A percentile compares a stretch with the other conserved stretches of the same genome.
Conservation (phyloP, 2,329 filamentous ascomycete species). For the Trichophyton mentagrophytes region DNA sequence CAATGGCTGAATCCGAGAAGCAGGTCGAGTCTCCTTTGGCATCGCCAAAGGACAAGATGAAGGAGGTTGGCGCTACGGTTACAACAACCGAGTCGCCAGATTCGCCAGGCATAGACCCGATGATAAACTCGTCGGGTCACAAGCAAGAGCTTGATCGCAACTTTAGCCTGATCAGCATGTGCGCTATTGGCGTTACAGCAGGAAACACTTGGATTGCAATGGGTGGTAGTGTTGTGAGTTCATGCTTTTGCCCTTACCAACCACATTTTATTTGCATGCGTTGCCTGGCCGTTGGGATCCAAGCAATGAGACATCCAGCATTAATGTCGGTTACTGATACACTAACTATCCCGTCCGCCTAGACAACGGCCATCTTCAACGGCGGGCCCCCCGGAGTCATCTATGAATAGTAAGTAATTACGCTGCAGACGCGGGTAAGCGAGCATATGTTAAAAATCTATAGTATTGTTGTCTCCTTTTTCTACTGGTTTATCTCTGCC, state of each 20-base stretch:
- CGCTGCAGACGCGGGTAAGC: slow-evolving; percentile 12
- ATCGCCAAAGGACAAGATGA: neutral
- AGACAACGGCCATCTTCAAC: slow-evolving; percentile 44
- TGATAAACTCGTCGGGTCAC: slow-evolving; percentile 51
- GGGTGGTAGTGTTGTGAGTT: slow-evolving; percentile 47
- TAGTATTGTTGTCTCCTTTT: slow-evolving; percentile 34
- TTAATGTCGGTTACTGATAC: slow-evolving; percentile 2
- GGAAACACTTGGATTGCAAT: slow-evolving; percentile 55
- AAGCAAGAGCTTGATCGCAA: slow-evolving; percentile 51
- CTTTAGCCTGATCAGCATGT: slow-evolving; percentile 48
- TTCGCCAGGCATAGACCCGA: neutral
- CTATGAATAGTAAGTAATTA: slow-evolving; percentile 42
- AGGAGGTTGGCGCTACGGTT: neutral
- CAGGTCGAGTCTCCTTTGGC: neutral
- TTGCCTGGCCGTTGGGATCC: neutral
- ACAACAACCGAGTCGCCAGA: neutral
- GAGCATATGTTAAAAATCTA: neutral
- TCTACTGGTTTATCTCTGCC: slow-evolving; percentile 47
- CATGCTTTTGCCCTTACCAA: slow-evolving; percentile 26
- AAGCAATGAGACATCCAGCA: neutral
- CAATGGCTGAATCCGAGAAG: neutral
- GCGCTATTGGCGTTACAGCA: slow-evolving; percentile 48
- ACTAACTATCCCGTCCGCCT: slow-evolving; percentile 12
- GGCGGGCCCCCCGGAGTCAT: slow-evolving; percentile 50
- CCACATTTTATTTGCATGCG: neutral